Base-by-base conservation (phyloP, 2,329 filamentous ascomycete species). In the Aureobasidium sp. region DNA sequence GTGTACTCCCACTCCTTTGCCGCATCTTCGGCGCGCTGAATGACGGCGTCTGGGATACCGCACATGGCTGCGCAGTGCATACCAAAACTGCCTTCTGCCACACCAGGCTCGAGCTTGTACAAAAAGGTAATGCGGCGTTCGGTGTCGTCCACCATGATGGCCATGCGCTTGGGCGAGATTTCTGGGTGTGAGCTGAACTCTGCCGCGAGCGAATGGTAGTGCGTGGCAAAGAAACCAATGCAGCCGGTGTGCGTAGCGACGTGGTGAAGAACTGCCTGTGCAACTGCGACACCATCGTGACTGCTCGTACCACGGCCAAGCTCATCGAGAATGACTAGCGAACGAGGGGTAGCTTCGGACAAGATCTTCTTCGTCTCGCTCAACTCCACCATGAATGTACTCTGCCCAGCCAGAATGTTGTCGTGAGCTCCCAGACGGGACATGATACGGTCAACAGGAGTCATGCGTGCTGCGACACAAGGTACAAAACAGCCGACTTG, bases 11-110 rank as follows among this genome's bases (percentile, higher is more conserved):
- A 97, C 70, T 91, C 90, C 68, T 82, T 86, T 1, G 94, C 94
- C 6, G 94, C 94, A 25, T 87, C 84, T 75, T 99, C 94, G 0
- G 94, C 94, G 25, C 88, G 80, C 71, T 92, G 87, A 65, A 99
- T 91, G 17, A 99, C 86, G 61, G 87, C 87, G 48, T 80, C 79
- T 0, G 91, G 85, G 66, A 99, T 97, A 0, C 94, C 94, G 69
- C 94, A 99, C 94, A 99, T 99, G 64, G 91, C 88, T 0, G 94
- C 94, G 72, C 94, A 99, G 74, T 99, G 94, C 94, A 99, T 99
- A 69, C 94, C 94, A 71, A 97, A 99, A 70, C 90, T 96, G 17
- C 94, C 94, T 74, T 97, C 92, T 0, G 94, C 94, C 11, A 97
- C 91, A 1, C 94, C 94, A 15, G 90, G 84, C 75, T 97, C 94